Evolutionary conservation across 495 filamentous ascomycete species (phyloP).

Genomic region (Symbiotaphrina buchneri): DNA sequence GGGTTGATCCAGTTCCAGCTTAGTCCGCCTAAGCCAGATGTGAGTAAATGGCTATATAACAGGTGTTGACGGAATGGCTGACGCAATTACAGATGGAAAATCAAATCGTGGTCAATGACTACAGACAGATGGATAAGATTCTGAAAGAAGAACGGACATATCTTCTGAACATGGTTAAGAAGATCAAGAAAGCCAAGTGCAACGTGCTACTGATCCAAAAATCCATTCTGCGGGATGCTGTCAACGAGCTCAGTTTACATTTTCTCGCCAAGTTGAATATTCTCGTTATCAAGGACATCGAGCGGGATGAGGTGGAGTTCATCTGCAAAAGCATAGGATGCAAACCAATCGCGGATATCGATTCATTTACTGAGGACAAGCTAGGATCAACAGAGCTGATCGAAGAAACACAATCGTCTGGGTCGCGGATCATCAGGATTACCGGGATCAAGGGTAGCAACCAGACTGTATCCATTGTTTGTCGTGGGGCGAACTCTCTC

Average conservation of each 20-base stretch:
- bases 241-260: constrained; percentile 91
- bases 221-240: constrained; percentile 89
- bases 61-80: neutral
- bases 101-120: constrained; percentile 96
- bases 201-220: constrained; percentile 98
- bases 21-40: constrained; percentile 91
- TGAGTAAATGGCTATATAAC: constrained; percentile 17
- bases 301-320: constrained; percentile 96
- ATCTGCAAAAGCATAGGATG: constrained; percentile 95
- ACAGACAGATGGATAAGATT: constrained; percentile 99
- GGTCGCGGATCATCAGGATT: constrained; percentile 81
- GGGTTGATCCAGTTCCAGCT: constrained; percentile 97
- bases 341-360: constrained; percentile 96
- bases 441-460: constrained; percentile 64
- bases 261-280: constrained; percentile 96
- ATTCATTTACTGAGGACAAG: constrained; percentile 97
- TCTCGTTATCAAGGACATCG: constrained; percentile 86
- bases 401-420: constrained; percentile 73
- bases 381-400: constrained; percentile 88
- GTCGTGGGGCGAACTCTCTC: constrained; percentile 78
- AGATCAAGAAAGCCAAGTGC: constrained; percentile 99
- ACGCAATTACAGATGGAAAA: constrained; percentile 66
- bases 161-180: constrained; percentile 95
- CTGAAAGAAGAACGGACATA: constrained; percentile 97
- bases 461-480: constrained; percentile 83